Evolutionary conservation across 768 basidiomycete species (phyloP).

Genomic region (Trametes villosa): DNA sequence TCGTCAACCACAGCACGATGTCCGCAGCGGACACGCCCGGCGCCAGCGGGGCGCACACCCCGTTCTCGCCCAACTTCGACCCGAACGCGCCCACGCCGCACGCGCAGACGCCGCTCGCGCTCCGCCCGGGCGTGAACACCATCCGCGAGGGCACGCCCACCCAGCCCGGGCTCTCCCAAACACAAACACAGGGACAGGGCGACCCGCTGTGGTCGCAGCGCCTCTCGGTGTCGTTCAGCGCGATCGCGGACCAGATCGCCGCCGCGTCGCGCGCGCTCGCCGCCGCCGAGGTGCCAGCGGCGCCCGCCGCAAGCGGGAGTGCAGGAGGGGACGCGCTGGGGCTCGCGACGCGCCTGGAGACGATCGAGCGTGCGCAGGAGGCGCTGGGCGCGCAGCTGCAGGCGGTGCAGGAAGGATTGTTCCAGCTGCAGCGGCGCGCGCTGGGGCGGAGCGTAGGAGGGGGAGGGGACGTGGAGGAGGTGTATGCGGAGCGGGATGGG

Average conservation of each 20-base stretch:
- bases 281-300: constrained; percentile 24
- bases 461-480: constrained; percentile 1
- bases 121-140: not conserved
- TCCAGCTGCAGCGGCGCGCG: constrained; percentile 8
- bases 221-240: constrained; percentile 43
- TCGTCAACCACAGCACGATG: constrained; percentile 17
- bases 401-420: constrained; percentile 34
- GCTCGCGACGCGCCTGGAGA: constrained; percentile 35
- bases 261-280: constrained; percentile 45
- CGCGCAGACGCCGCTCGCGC: constrained; percentile 10
- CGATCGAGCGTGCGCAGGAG: constrained; percentile 40
- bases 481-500: constrained; percentile 22
- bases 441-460: constrained; percentile 10
- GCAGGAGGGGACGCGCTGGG: constrained; percentile 19
- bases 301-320: not conserved
- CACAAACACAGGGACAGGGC: too few relatives aligned
- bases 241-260: constrained; percentile 47
- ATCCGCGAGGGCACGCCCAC: not conserved
- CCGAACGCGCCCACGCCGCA: constrained; percentile 23
- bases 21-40: not conserved
- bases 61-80: constrained; percentile 30
- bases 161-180: too few relatives aligned
- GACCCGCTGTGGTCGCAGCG: constrained; percentile 35
- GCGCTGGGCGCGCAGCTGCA: constrained; percentile 38
- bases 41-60: constrained; percentile 12